phyloP scores from a whole-genome alignment of 768 basidiomycete species.

The Pleurotus ostreatus region DNA sequence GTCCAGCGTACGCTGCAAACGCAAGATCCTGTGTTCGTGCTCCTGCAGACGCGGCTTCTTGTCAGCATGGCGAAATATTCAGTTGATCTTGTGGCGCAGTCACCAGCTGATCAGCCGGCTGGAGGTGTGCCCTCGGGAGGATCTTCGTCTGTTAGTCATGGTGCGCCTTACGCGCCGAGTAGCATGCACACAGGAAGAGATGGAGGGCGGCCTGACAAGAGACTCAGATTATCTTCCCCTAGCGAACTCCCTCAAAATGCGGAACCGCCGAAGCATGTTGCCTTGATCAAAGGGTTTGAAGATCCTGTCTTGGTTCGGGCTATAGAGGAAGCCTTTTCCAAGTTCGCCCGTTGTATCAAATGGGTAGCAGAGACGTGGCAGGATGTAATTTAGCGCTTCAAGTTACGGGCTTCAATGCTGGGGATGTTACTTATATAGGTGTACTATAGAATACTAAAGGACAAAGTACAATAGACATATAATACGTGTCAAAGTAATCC shows the following conservation, averaged over 20 bases:
- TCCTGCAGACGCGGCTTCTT: slow-evolving; percentile 58
- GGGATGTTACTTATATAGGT: background rate
- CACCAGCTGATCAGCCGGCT: slow-evolving; percentile 10
- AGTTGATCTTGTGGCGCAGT: slow-evolving; percentile 4
- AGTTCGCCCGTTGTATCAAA: slow-evolving; percentile 34
- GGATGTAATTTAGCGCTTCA: slow-evolving; percentile 28
- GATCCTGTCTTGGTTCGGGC: slow-evolving; percentile 50
- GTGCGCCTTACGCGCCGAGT: slow-evolving; percentile 12
- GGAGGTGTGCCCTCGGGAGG: slow-evolving; percentile 12
- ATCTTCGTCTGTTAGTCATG: background rate
- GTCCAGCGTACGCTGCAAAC: slow-evolving; percentile 61
- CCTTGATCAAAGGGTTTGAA: slow-evolving; percentile 60
- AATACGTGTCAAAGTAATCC: background rate
- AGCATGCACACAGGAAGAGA: slow-evolving; percentile 28
- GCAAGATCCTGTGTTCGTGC: slow-evolving; percentile 60
- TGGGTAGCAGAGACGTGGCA: slow-evolving; percentile 61
- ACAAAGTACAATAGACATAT: background rate
- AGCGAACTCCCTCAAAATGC: slow-evolving; percentile 9
- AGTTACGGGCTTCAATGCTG: background rate
- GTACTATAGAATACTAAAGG: background rate
- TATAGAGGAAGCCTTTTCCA: slow-evolving; percentile 34
- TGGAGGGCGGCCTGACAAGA: background rate
- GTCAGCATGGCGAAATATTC: slow-evolving; percentile 29
- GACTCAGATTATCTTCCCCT: background rate
- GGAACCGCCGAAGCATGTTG: background rate